Evolutionary conservation across 192 early-diverging fungal species (phyloP), one percentile per base, ranked within the genome.

Genomic region (Linnemannia schmuckeri): DNA sequence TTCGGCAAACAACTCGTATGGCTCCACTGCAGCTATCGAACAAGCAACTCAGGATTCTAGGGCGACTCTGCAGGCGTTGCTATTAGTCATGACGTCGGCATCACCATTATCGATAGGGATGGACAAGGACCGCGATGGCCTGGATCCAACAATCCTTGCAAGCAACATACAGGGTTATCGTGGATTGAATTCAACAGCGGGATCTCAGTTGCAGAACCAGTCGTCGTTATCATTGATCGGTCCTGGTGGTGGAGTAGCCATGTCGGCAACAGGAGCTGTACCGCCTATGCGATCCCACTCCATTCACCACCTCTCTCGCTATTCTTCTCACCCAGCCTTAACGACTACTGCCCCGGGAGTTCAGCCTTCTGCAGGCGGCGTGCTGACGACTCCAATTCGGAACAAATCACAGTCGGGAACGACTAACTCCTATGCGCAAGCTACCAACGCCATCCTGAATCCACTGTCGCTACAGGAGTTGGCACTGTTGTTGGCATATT

Each of bases 401-500:
- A 74, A 72, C 63, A 73, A 55, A 17, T 78, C 82, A 4, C 82
- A 83, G 44, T 70, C 76, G 15, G 72, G 63, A 38, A 42, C 78
- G 8, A 12, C 61, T 30, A 66, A 66, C 30, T 30, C 57, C 0
- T 30, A 74, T 47, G 57, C 57, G 4, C 78, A 77, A 40, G 84
- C 75, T 13, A 86, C 74, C 10, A 77, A 78, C 46, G 57, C 79
- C 22, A 70, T 86, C 20, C 41, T 86, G 6, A 61, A 74, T 1
- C 84, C 78, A 0, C 46, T 86, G 4, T 54, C 84, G 22, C 18
- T 86, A 8, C 74, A 80, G 13, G 75, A 73, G 6, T 37, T 86
- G 9, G 70, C 80, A 5, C 49, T 68, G 24, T 27, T 86, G 20
- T 33, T 81, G 15, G 69, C 42, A 1, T 81, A 69, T 13, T 54